Evolutionary conservation across 352 stramenopile species (phyloP).

Genomic region (Pythium rishiriense): DNA sequence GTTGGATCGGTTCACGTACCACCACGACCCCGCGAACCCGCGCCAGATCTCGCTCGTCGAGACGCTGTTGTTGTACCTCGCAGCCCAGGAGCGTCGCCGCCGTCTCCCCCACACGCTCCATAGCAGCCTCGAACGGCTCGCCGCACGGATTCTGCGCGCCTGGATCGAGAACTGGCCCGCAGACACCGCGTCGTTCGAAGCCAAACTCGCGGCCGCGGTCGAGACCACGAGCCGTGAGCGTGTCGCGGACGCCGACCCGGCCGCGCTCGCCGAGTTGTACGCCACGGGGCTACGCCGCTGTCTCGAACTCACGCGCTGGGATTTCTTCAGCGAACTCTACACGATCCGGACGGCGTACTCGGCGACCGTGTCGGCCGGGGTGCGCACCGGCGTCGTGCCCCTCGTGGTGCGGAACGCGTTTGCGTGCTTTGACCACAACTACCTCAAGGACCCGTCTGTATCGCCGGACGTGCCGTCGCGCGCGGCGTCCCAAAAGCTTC

Average conservation of each 20-base stretch:
- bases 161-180: slow-evolving; percentile 31
- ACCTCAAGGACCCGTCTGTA: slow-evolving; percentile 24
- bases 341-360: slow-evolving; percentile 40
- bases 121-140: slow-evolving; percentile 31
- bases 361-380: slow-evolving; percentile 33
- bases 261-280: not conserved
- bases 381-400: slow-evolving; percentile 46
- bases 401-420: slow-evolving; percentile 38
- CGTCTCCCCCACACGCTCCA: not conserved
- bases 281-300: slow-evolving; percentile 25
- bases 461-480: too few relatives aligned
- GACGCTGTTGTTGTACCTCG: slow-evolving; percentile 19
- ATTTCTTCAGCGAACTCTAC: slow-evolving; percentile 47
- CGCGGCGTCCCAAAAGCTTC: not conserved
- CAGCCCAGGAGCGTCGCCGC: not conserved
- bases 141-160: slow-evolving; percentile 19
- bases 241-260: not conserved
- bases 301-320: slow-evolving; percentile 42
- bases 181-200: slow-evolving; percentile 15
- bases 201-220: not conserved
- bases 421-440: slow-evolving; percentile 38
- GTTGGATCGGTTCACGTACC: not conserved
- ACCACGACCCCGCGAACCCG: not conserved
- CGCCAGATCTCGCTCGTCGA: slow-evolving; percentile 21
- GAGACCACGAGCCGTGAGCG: not conserved